Base-by-base conservation (phyloP, 805 yeast species). In the Myxozyma kluyveri region DNA sequence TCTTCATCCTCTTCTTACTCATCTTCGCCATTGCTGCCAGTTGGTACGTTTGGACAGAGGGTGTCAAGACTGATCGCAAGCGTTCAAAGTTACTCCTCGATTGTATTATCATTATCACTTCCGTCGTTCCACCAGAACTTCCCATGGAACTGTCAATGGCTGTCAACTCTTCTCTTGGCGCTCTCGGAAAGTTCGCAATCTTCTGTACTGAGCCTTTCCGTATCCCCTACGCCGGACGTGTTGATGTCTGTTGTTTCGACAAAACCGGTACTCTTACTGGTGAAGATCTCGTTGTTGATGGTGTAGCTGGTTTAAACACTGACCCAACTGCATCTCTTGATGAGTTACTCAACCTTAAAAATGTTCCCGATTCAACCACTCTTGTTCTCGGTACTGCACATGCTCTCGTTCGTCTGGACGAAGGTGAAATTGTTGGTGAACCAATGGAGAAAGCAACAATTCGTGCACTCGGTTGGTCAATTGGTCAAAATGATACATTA, bases 101-200 rank as follows among this genome's bases (percentile, higher is more conserved):
- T 72, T 93, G 99, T 82, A 86, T 93, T 60, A 80, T 93, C 66
- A 95, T 93, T 63, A 80, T 93, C 63, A 93, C 99, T 18, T 90
- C 98, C 45, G 99, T 93, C 59, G 99, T 93, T 37, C 99, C 99
- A 33, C 99, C 99, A 39, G 99, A 93, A 73, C 78, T 93, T 62
- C 99, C 99, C 53, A 93, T 93, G 98, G 99, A 93, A 75, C 79
- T 93, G 63, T 93, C 99, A 12, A 84, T 93, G 91, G 98, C 99
- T 54, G 99, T 93, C 37, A 93, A 93, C 71, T 78, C 86, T 35
- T 90, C 98, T 4, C 76, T 93, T 68, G 81, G 89, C 53, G 89
- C 97, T 2, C 77, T 93, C 60, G 82, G 86, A 63, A 93, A 93
- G 70, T 84, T 77, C 68, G 90, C 84, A 68, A 84, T 93, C 57